Evolutionary conservation across 2,329 filamentous ascomycete species (phyloP), one percentile per base, ranked within the genome.

Genomic region (Parastagonospora avenae): DNA sequence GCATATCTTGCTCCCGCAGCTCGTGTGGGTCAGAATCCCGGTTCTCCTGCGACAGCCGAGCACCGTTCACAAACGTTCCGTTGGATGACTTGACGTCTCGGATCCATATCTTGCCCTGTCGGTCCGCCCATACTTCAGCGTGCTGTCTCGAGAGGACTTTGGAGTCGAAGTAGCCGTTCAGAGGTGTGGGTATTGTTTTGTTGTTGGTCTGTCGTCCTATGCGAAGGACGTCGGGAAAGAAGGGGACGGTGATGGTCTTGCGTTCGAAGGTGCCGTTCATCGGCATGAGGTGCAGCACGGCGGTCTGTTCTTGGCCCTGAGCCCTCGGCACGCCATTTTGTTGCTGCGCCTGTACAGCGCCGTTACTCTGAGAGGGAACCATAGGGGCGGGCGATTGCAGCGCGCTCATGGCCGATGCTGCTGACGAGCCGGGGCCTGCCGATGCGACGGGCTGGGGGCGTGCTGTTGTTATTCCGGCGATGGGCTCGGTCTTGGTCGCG

Each of bases 81-180:
- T 99, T 99, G 35, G 94, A 99, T 0, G 94, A 97, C 76, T 97
- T 99, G 64, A 99, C 90, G 76, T 99, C 94, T 50, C 92, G 86
- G 62, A 99, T 97, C 84, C 88, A 97, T 37, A 99, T 89, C 71
- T 96, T 96, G 46, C 92, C 92, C 55, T 77, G 81, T 56, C 90
- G 87, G 46, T 90, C 87, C 11, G 94, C 92, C 86, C 92, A 97
- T 32, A 99, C 89, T 73, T 99, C 94, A 31, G 94, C 94, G 73
- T 99, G 94, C 71, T 97, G 92, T 64, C 94, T 84, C 33, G 94
- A 97, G 19, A 99, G 83, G 24, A 99, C 94, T 75, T 99, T 99
- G 44, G 93, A 97, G 74, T 99, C 94, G 68, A 99, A 99, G 74
- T 90, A 99, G 31, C 94, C 94, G 75, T 99, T 99, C 54, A 87